These are phyloP conservation scores for Sphaerostilbella broomeana DNA, from an alignment of 2,329 filamentous ascomycete species.

Conservation along the genomic window DNA sequence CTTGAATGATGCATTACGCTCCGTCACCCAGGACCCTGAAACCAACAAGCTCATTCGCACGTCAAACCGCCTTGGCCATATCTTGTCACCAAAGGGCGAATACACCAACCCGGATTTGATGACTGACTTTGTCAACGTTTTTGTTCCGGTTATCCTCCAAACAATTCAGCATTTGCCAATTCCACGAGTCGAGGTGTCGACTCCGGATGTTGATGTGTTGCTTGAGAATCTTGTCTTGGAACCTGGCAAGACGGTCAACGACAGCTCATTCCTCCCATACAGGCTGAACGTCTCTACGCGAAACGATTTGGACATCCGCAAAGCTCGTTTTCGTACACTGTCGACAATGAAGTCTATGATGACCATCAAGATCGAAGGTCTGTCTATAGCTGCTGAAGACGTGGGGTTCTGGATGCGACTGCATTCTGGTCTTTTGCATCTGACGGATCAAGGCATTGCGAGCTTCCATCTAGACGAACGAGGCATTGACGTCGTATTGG, in stretches of 20 bases:
- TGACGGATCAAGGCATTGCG: conserved; percentile 78
- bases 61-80: conserved; percentile 58
- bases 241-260: conserved; percentile 75
- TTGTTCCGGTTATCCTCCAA: conserved; percentile 70
- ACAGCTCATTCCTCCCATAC: conserved; percentile 84
- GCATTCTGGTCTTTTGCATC: conserved; percentile 66
- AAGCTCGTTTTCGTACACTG: conserved; percentile 58
- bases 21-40: conserved; percentile 65
- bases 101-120: conserved; percentile 65
- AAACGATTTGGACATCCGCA: conserved; percentile 81
- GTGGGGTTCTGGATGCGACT: conserved; percentile 84
- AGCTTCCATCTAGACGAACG: conserved; percentile 80
- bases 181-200: conserved; percentile 79
- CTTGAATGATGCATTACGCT: conserved; percentile 58
- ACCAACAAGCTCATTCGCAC: conserved; percentile 63
- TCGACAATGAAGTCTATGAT: conserved; percentile 63
- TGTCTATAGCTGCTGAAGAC: conserved; percentile 79
- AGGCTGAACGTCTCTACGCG: conserved; percentile 73
- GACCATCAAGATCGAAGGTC: conserved; percentile 71
- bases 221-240: conserved; percentile 88
- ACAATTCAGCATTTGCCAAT: conserved; percentile 84
- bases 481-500: conserved; percentile 79
- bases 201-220: conserved; percentile 75
- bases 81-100: conserved; percentile 60
- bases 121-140: conserved; percentile 69